Evolutionary conservation across 2,329 filamentous ascomycete genomes (phyloP), one percentile per base, ranked within the genome.

Genomic region (Sclerotinia sclerotiorum): DNA sequence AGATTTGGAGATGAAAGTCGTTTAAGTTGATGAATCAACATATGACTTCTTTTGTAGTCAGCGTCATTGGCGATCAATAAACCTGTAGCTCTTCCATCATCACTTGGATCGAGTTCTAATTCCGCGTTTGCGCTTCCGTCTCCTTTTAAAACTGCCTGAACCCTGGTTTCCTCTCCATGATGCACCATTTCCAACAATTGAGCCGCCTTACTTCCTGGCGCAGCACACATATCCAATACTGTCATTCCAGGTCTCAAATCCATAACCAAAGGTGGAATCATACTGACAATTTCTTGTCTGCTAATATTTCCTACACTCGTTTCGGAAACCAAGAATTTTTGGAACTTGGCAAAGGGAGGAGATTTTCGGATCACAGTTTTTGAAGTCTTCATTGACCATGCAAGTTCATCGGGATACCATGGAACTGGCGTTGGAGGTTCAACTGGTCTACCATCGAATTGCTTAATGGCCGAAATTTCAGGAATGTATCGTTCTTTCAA

Each of bases 21-120:
- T 85, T 99, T 99, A 76, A 98, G 91, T 81, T 99, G 95, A 79
- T 99, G 95, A 60, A 97, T 92, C 78, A 99, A 82, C 91, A 99
- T 95, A 81, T 98, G 95, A 68, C 93, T 93, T 72, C 95, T 91
- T 83, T 94, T 96, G 83, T 97, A 97, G 79, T 99, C 95, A 75
- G 92, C 89, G 77, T 99, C 95, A 80, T 99, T 99, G 71, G 95
- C 95, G 74, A 99, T 91, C 68, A 99, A 85, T 55, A 99, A 84
- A 48, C 95, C 95, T 6, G 94, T 98, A 2, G 94, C 90, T 75
- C 95, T 86, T 71, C 95, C 95, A 76, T 93, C 87, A 75, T 98
- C 94, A 72, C 83, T 83, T 3, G 85, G 79, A 75, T 90, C 88
- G 21, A 84, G 81, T 48, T 82, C 84, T 79, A 89, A 82, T 11